These are phyloP conservation scores for Ambrosiella xylebori DNA, from an alignment of 2,329 filamentous ascomycete species.

Conservation along the genomic window DNA sequence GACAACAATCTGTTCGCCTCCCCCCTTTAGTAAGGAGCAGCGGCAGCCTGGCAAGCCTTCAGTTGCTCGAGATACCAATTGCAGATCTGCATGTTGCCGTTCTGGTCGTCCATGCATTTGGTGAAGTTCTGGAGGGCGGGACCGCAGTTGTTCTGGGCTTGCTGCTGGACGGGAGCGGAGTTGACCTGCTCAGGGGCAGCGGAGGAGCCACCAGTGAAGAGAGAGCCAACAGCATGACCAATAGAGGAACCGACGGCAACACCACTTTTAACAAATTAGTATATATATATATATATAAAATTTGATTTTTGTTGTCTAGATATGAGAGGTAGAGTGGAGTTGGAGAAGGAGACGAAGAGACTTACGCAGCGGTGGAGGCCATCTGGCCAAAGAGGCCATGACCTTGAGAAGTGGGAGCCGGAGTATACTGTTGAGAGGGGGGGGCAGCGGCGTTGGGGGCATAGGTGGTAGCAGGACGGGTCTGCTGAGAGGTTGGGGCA, in stretches of 20 bases:
- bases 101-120: constrained; percentile 89
- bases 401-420: constrained; percentile 40
- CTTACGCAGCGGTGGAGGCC: constrained; percentile 94
- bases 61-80: constrained; percentile 97
- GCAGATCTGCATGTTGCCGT: constrained; percentile 88
- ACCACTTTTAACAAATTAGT: constrained; percentile 41
- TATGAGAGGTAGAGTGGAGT: background rate
- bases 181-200: constrained; percentile 29
- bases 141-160: constrained; percentile 49
- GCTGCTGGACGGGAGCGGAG: constrained; percentile 30
- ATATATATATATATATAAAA: background rate
- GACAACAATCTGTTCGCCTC: background rate
- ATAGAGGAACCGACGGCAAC: constrained; percentile 91
- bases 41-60: constrained; percentile 16
- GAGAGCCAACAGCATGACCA: constrained; percentile 80
- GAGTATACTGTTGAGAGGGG: constrained; percentile 31
- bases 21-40: constrained; percentile 8
- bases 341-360: constrained; percentile 18
- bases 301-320: background rate
- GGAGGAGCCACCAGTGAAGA: constrained; percentile 58
- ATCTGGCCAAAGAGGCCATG: constrained; percentile 90
- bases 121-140: constrained; percentile 73
- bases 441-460: constrained; percentile 28
- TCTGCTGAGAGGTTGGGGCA: constrained; percentile 42
- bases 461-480: constrained; percentile 53